Evolutionary conservation across 2,329 filamentous ascomycete genomes (phyloP), one percentile per base, ranked within the genome.

Genomic region (Calonectria hongkongensis): DNA sequence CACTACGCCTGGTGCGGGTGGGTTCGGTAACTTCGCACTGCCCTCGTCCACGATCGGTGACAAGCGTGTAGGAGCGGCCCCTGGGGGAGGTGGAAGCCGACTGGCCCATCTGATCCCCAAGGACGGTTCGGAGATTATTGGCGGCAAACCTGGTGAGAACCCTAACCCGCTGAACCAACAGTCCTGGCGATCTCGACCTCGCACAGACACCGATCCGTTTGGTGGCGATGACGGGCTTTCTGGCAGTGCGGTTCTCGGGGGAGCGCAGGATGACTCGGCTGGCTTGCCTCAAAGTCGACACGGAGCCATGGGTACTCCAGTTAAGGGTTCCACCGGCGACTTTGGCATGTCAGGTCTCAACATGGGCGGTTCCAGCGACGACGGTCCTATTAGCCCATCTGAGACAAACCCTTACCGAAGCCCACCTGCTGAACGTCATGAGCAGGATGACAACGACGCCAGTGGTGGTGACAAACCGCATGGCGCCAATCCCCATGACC

Each of bases 321-420:
- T 88, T 27, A 91, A 91, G 80, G 88, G 85, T 6, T 87, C 85
- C 4, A 84, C 89, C 5, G 85, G 88, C 48, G 91, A 93, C 73
- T 91, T 93, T 78, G 91, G 91, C 54, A 91, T 93, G 89, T 86
- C 89, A 16, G 90, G 90, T 78, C 87, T 89, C 78, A 90, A 84
- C 84, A 88, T 87, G 81, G 91, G 82, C 83, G 88, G 88, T 64
- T 87, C 92, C 62, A 88, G 91, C 68, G 85, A 83, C 51, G 87
- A 88, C n/a, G 94, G 95, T 71, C 93, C 94, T 0, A 91, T 95
- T 81, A 98, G 96, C 82, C 97, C 97, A 13, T 97, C 96, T 0
- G 95, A 98, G 80, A 98, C 97, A 3, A 99, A 99, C 81, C 97
- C 97, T 2, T 99, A 97, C 82, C 94, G 96, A 75, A 98, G 96